Conservation (phyloP, 1,139 yeast genomes). For the Sugiyamaella xylanicola region DNA sequence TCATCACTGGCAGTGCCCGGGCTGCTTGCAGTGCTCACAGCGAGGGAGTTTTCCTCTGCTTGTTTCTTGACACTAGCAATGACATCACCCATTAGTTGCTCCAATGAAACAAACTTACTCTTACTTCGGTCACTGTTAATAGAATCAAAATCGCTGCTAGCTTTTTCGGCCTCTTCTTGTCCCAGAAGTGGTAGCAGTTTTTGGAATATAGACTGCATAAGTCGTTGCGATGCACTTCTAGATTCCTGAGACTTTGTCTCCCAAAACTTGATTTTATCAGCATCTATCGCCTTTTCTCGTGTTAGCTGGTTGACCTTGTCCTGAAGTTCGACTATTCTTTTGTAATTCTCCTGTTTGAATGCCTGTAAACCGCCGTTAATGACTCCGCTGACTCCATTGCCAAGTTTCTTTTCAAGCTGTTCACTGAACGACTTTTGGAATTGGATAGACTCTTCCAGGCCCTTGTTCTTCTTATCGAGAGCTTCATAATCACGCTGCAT, state of each 20-base stretch:
- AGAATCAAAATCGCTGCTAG: constrained; percentile 5
- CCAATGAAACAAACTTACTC: constrained; percentile 17
- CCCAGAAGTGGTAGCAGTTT: constrained; percentile 11
- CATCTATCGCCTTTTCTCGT: constrained; percentile 21
- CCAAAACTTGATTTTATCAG: constrained; percentile 20
- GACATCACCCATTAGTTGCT: constrained; percentile 17
- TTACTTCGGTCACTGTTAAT: constrained; percentile 12
- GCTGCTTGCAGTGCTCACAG: constrained; percentile 1
- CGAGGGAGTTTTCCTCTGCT: neutral
- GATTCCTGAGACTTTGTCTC: constrained; percentile 20
- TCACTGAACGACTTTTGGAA: constrained; percentile 19
- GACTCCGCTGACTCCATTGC: constrained; percentile 10
- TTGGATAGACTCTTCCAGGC: constrained; percentile 18
- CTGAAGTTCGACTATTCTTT: constrained; percentile 18
- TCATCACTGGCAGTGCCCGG: neutral
- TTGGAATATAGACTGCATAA: constrained; percentile 19
- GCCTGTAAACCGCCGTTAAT: constrained; percentile 21
- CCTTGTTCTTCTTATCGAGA: constrained; percentile 7
- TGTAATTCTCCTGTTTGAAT: constrained; percentile 21
- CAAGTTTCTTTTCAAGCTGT: constrained; percentile 19
- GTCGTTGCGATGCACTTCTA: constrained; percentile 11
- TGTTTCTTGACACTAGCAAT: constrained; percentile 7
- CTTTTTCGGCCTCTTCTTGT: constrained; percentile 8
- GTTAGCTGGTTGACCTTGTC: constrained; percentile 19
- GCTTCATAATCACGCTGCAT: constrained; percentile 12